Evolutionary conservation across 495 filamentous ascomycete genomes (phyloP), one percentile per base, ranked within the genome.

Genomic region (Penicillium paradoxum): DNA sequence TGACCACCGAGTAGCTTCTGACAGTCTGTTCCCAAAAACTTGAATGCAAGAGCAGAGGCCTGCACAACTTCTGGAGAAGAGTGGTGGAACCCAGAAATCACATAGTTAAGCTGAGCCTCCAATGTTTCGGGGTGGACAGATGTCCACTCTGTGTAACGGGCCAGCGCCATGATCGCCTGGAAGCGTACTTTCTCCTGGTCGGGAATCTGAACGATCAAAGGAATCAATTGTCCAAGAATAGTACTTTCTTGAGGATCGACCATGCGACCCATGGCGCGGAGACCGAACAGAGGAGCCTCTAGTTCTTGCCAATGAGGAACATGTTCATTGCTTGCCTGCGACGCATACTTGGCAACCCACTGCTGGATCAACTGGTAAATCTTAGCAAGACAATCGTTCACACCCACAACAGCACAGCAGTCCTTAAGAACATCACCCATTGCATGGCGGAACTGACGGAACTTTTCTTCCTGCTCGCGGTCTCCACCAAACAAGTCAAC

Each of bases 371-470:
- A 73, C 4, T 85, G 73, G 62, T 90, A 89, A 3, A 93, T 84
- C 67, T 97, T 97, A 46, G 80, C 79, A 39, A 99, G 80, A 56
- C 93, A 97, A 43, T 95, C 89, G 0, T 88, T 82, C 27, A 92
- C 86, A 10, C 91, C 91, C 65, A 99, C 91, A 17, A 99, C 91
- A 58, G 95, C 86, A 69, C 93, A 97, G 48, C 90, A 90, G 64
- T 97, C 93, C 73, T 99, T 99, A 36, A 99, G 81, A 3, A 96
- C 93, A 68, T 99, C 93, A 15, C 93, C 93, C 91, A 97, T 99
- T 22, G 87, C 80, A 66, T 99, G 93, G 54, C 93, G 78, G 75
- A 97, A 97, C 62, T 95, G 89, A 36, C 93, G 84, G 75, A 97
- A 99, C 62, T 93, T 96, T 62, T 99, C 93, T 66, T 99, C 93